Evolutionary conservation across 768 basidiomycete species (phyloP).

Genomic region (Leccinum subgranulosum): DNA sequence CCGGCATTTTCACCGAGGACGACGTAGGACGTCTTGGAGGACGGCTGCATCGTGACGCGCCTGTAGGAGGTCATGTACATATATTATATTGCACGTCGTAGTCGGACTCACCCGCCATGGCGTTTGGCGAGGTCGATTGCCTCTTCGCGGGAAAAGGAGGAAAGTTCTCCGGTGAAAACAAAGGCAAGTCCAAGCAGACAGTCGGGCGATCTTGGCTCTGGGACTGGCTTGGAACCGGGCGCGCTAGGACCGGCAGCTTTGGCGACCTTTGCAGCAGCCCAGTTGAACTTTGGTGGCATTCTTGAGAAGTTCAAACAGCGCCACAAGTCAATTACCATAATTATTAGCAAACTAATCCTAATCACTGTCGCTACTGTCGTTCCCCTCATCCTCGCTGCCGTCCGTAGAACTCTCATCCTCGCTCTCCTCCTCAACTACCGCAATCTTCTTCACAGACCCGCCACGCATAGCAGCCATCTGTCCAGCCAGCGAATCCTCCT

Average conservation of each 20-base stretch:
- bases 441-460: conserved; percentile 69
- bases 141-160: conserved; percentile 84
- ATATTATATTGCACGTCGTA: neutral
- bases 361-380: conserved; percentile 31
- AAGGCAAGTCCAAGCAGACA: conserved; percentile 85
- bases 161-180: conserved; percentile 94
- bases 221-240: conserved; percentile 57
- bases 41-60: conserved; percentile 83
- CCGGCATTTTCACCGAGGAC: conserved; percentile 88
- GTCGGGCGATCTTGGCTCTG: conserved; percentile 71
- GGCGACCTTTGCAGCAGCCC: conserved; percentile 56
- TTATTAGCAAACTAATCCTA: neutral
- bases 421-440: conserved; percentile 35
- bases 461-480: conserved; percentile 98
- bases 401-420: conserved; percentile 29
- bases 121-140: conserved; percentile 87
- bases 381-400: conserved; percentile 22
- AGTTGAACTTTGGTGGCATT: conserved; percentile 33
- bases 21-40: conserved; percentile 86
- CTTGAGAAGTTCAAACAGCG: neutral
- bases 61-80: conserved; percentile 37
- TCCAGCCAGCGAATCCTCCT: conserved; percentile 93
- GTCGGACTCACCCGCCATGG: conserved; percentile 72
- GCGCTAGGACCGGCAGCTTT: conserved; percentile 56
- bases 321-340: neutral